phyloP scores from a whole-genome alignment of 768 basidiomycete genomes.

The Russula olivacea region DNA sequence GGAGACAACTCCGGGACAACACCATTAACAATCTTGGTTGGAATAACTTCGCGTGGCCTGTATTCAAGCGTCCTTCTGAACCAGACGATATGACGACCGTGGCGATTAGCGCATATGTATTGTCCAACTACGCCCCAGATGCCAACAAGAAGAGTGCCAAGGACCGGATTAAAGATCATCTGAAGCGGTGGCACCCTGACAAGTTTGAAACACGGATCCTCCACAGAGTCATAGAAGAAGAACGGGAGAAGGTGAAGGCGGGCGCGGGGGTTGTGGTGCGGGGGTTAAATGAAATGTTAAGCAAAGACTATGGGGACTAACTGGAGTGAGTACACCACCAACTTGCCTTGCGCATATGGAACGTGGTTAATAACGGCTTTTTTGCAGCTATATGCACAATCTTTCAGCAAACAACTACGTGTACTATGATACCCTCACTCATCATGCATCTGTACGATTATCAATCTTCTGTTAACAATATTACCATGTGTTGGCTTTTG shows the following conservation, averaged over 20 bases:
- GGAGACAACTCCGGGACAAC: conserved; percentile 40
- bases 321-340: conserved; percentile 20
- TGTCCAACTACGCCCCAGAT: conserved; percentile 49
- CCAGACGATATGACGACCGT: conserved; percentile 57
- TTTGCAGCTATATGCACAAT: conserved; percentile 21
- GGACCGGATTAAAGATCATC: conserved; percentile 70
- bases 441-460: conserved; percentile 28
- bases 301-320: conserved; percentile 32
- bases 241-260: conserved; percentile 60
- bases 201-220: conserved; percentile 69
- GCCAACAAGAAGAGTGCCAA: conserved; percentile 50
- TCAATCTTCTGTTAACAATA: conserved; percentile 23
- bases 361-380: conserved; percentile 2
- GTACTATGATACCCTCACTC: conserved; percentile 27
- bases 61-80: conserved; percentile 47
- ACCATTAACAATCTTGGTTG: conserved; percentile 46
- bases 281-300: conserved; percentile 64
- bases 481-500: conserved; percentile 15
- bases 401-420: conserved; percentile 21
- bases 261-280: conserved; percentile 71
- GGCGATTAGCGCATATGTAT: conserved; percentile 56
- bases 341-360: not conserved
- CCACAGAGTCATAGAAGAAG: conserved; percentile 54
- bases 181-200: conserved; percentile 78
- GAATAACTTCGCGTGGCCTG: conserved; percentile 72